phyloP scores from a whole-genome alignment of 257 asterid species.

The Catharanthus roseus region DNA sequence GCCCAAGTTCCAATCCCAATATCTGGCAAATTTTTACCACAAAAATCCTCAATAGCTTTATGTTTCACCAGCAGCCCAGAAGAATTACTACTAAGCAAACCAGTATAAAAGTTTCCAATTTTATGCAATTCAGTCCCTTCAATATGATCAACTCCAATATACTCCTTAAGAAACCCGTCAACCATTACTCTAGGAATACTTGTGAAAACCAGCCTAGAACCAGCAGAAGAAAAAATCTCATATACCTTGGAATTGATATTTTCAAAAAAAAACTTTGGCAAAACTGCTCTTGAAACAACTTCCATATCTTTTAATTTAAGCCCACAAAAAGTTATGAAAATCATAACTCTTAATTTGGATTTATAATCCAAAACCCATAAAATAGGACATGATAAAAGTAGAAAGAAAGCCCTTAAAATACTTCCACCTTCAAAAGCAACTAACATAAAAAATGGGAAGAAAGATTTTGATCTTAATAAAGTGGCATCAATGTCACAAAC shows the following conservation, averaged over 20 bases:
- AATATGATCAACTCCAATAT: slow-evolving; percentile 50
- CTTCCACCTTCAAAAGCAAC: slow-evolving; percentile 92
- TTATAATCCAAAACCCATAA: slow-evolving; percentile 35
- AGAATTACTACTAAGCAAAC: slow-evolving; percentile 35
- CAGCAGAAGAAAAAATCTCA: slow-evolving; percentile 45
- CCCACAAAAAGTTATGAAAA: slow-evolving; percentile 79
- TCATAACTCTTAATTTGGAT: slow-evolving; percentile 49
- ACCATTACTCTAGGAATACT: slow-evolving; percentile 80
- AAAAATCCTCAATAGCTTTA: slow-evolving; percentile 51
- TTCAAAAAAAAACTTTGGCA: slow-evolving; percentile 81
- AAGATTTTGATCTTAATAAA: slow-evolving; percentile 45
- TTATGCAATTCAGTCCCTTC: slow-evolving; percentile 67
- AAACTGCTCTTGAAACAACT: slow-evolving; percentile 57
- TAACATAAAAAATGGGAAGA: slow-evolving; percentile 91
- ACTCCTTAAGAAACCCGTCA: slow-evolving; percentile 66
- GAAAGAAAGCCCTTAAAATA: slow-evolving; percentile 56
- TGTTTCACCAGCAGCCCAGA: slow-evolving; percentile 59
- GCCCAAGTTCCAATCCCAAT: slow-evolving; percentile 48
- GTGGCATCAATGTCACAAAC: slow-evolving; percentile 51
- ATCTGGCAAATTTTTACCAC: slow-evolving; percentile 55
- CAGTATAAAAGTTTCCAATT: slow-evolving; percentile 55
- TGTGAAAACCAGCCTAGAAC: slow-evolving; percentile 41
- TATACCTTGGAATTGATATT: slow-evolving; percentile 44
- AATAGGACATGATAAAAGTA: slow-evolving; percentile 57
- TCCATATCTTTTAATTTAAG: slow-evolving; percentile 49